These are phyloP conservation scores for Salix dunnii DNA, from an alignment of 345 rosid species.

Conservation along the genomic window DNA sequence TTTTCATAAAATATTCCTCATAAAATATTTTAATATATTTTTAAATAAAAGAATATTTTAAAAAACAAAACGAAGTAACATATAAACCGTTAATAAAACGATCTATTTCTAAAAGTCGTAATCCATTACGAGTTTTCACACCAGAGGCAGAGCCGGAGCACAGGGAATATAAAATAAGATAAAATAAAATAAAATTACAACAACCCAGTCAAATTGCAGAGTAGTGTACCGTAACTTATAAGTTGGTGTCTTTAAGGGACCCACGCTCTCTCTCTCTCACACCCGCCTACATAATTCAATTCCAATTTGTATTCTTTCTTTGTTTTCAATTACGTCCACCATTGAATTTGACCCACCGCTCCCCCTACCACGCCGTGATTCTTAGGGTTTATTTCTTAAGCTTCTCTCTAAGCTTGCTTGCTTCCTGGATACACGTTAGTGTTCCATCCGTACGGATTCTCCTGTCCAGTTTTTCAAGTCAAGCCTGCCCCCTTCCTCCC, in stretches of 20 bases:
- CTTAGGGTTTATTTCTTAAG: background rate
- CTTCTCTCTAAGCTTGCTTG: background rate
- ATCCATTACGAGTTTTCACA: background rate
- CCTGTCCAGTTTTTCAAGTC: background rate
- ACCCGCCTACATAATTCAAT: background rate
- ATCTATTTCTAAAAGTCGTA: too few relatives aligned
- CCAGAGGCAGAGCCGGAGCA: background rate
- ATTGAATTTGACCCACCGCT: background rate
- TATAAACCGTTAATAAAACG: too few relatives aligned
- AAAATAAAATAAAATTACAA: background rate
- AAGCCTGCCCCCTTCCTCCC: background rate
- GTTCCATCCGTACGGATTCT: background rate
- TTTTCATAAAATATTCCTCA: too few relatives aligned
- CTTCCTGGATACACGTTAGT: too few relatives aligned
- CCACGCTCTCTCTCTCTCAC: background rate
- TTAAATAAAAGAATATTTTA: too few relatives aligned
- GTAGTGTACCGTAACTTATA: background rate
- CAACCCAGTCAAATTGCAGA: background rate
- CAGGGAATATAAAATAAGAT: too few relatives aligned
- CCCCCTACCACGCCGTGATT: background rate
- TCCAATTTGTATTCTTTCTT: background rate
- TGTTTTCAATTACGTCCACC: background rate
- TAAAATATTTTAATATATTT: too few relatives aligned
- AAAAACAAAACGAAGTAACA: too few relatives aligned
- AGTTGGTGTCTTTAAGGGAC: background rate